Conservation (phyloP, 2,329 filamentous ascomycete species). For the Triangularia setosa region DNA sequence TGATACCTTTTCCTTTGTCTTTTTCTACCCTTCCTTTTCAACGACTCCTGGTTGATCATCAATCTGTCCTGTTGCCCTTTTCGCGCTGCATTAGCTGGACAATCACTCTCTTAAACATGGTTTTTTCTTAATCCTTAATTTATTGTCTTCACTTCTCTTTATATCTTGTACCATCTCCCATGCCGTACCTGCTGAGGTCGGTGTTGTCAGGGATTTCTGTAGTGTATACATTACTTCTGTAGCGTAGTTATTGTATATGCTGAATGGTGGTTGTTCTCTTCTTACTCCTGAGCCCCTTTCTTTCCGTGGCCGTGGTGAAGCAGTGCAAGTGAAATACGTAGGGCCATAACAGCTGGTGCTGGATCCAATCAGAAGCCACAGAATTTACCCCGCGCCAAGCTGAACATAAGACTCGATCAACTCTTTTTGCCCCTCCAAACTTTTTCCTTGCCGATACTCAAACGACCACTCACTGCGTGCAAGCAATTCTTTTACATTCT, state of each 20-base stretch:
- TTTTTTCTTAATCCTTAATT: constrained; percentile 5
- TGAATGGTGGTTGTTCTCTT: not conserved
- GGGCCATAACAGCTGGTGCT: not conserved
- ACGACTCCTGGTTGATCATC: not conserved
- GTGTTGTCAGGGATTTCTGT: constrained; percentile 1
- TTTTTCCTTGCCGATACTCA: constrained; percentile 1
- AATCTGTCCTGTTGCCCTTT: not conserved
- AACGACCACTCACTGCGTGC: not conserved
- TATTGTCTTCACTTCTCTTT: not conserved
- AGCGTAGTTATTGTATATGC: not conserved
- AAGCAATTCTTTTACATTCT: not conserved
- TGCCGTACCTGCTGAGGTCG: not conserved
- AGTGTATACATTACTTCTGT: not conserved
- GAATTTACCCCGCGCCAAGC: constrained; percentile 13
- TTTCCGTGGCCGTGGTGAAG: not conserved
- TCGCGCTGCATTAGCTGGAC: not conserved
- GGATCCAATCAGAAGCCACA: not conserved
- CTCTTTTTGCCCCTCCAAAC: constrained; percentile 21
- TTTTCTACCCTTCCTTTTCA: not conserved
- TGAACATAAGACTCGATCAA: not conserved
- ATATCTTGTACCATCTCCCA: not conserved
- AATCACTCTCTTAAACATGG: not conserved
- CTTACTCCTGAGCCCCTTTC: not conserved
- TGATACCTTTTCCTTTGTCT: constrained; percentile 20
- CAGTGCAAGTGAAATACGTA: not conserved